Evolutionary conservation across 108 stramenopile species (phyloP), one percentile per base, ranked within the genome.

Genomic region (Mediolabrus comicus): DNA sequence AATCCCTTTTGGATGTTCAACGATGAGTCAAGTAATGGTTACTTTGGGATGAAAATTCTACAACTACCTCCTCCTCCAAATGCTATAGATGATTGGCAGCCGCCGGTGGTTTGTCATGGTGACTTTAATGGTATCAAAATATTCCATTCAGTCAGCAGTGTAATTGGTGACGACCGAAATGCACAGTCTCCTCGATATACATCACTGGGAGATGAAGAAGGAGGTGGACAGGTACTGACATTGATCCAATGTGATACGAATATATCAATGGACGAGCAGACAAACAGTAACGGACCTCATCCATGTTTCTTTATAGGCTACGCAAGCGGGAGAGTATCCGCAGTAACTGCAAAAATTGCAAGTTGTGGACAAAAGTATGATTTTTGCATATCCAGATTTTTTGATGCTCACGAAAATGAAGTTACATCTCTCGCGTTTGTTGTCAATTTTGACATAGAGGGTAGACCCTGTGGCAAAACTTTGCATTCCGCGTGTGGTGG

Each of bases 51-150:
- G 59, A 31, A 67, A 4, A 32, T 62, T 16, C 34, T 78, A 9
- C 59, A 62, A 49, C 16, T 78, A 39, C 53, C 66, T 29, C 64
- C 43, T 14, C 77, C 77, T 0, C 72, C 77, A 30, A 67, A 74
- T 62, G 77, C 72, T 0, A 14, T 22, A 32, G 12, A 24, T 22
- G 41, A 77, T 14, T 78, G 72, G 77, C 41, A 43, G 22, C 65
- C 77, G 5, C 77, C 72, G 4, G 65, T 78, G n/a, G 19, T 74
- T 6, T 30, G 67, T 2, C 53, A 65, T 38, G 72, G 77, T 0
- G 77, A 78, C 46, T 78, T 78, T 31, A 35, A 67, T 38, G 77
- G 77, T 3, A 29, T 73, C 25, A 53, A 34, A 57, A 74, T 78
- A 22, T 56, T 73, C 22, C 28, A 52, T 27, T 72, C 76, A 31